These are phyloP conservation scores for Cercospora zeae-maydis DNA, from an alignment of 2,329 filamentous ascomycete genomes.

Conservation along the genomic window DNA sequence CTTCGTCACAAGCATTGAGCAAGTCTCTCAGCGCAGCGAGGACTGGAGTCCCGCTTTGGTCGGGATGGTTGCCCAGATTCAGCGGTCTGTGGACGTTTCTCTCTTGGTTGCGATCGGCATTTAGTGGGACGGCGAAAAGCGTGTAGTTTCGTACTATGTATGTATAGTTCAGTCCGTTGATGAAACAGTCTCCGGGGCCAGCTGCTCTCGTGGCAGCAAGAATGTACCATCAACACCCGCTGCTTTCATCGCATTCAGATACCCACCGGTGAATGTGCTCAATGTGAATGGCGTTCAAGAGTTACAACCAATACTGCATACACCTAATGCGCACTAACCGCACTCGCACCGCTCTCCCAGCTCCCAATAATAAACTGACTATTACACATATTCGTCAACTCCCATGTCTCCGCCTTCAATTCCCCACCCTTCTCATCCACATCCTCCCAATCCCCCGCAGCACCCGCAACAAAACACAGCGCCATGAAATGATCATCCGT, in stretches of 20 bases:
- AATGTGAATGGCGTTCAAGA: not conserved
- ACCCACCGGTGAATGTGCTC: no score
- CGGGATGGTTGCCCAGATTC: not conserved
- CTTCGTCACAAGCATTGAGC: conserved; percentile 50
- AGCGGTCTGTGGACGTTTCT: not conserved
- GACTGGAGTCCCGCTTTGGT: not conserved
- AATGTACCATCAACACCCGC: no score
- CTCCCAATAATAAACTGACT: conserved; percentile 56
- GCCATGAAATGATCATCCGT: conserved; percentile 71
- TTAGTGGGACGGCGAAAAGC: not conserved
- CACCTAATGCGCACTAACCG: conserved; percentile 15
- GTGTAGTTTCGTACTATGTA: not conserved
- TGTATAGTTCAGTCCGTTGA: not conserved
- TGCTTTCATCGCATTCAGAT: conserved; percentile 41
- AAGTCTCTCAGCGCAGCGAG: conserved; percentile 37
- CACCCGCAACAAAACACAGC: conserved; percentile 60
- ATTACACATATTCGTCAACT: conserved; percentile 62
- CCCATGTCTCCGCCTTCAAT: conserved; percentile 61
- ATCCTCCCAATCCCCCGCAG: conserved; percentile 46
- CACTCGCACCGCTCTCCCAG: conserved; percentile 30
- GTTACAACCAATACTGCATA: not conserved
- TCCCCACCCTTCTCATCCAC: conserved; percentile 37
- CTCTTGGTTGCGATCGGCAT: not conserved
- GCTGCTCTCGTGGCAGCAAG: no score
- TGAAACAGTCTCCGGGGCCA: no score